phyloP scores from a whole-genome alignment of 106 monocot genomes.

The Allium sativum region DNA sequence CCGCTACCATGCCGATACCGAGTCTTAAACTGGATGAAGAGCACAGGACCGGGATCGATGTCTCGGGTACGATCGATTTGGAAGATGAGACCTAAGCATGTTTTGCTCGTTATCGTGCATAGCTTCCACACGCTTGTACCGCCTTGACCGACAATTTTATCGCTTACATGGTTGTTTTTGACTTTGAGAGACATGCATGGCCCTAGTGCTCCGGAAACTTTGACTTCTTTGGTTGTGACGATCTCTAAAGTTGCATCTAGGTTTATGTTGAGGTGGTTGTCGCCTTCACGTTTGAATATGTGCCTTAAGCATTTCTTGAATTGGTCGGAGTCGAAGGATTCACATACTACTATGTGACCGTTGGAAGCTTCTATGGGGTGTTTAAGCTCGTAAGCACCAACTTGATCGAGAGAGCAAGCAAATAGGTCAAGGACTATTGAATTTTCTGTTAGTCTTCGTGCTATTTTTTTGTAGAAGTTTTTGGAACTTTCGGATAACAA shows the following conservation, averaged over 20 bases:
- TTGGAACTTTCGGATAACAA: slow-evolving; percentile 40
- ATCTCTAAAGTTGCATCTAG: slow-evolving; percentile 73
- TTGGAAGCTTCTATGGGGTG: slow-evolving; percentile 69
- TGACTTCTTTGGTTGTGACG: slow-evolving; percentile 69
- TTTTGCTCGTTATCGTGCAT: slow-evolving; percentile 50
- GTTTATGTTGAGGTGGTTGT: slow-evolving; percentile 49
- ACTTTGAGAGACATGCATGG: slow-evolving; percentile 61
- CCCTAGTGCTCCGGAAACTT: slow-evolving; percentile 80
- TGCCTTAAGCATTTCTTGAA: slow-evolving; percentile 62
- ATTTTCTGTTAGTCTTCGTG: slow-evolving; percentile 37
- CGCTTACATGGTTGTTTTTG: slow-evolving; percentile 53
- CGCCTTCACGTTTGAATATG: slow-evolving; percentile 48
- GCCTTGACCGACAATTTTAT: slow-evolving; percentile 69
- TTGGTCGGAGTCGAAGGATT: slow-evolving; percentile 81
- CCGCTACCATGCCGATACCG: slow-evolving; percentile 60
- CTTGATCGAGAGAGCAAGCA: slow-evolving; percentile 95
- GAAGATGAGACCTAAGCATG: slow-evolving; percentile 75
- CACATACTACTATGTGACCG: slow-evolving; percentile 68
- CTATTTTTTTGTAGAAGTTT: slow-evolving; percentile 52
- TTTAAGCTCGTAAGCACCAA: slow-evolving; percentile 72
- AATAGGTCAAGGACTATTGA: slow-evolving; percentile 83
- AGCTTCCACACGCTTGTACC: slow-evolving; percentile 66
- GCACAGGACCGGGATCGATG: slow-evolving; percentile 44
- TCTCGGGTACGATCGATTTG: slow-evolving; percentile 30
- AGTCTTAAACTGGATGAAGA: slow-evolving; percentile 87